A percentile compares a stretch with the other conserved stretches of the same genome.
These are phyloP conservation scores for Phenoliferia sp. DNA, from an alignment of 1,284 basidiomycete species.

Conservation along the genomic window DNA sequence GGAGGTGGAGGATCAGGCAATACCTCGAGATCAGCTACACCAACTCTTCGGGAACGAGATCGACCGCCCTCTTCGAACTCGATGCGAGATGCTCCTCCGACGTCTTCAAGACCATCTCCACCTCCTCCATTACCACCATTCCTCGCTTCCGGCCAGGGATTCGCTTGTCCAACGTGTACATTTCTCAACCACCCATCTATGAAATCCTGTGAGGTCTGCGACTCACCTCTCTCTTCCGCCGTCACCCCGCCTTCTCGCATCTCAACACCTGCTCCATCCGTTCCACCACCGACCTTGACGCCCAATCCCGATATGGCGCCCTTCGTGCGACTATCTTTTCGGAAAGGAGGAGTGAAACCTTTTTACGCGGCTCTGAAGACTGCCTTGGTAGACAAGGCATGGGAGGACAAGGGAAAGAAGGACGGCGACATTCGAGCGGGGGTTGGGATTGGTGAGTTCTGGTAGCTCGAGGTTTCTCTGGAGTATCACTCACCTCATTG, in stretches of 20 bases:
- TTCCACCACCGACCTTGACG: conserved; percentile 49
- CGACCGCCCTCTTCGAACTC: conserved; percentile 25
- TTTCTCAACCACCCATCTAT: conserved; percentile 83
- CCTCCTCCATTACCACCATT: not conserved
- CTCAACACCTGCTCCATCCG: conserved; percentile 49
- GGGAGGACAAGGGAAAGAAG: conserved; percentile 49
- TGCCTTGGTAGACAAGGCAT: conserved; percentile 69
- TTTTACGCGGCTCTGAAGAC: conserved; percentile 78
- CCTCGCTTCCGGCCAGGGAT: conserved; percentile 23
- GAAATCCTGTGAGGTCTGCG: conserved; percentile 79
- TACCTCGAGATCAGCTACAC: conserved; percentile 5
- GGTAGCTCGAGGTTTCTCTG: conserved; percentile 49
- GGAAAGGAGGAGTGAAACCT: conserved; percentile 79
- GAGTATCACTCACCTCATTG: conserved; percentile 65
- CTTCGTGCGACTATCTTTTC: conserved; percentile 64
- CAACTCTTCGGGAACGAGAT: conserved; percentile 36
- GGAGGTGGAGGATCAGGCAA: not conserved
- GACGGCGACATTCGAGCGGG: not conserved
- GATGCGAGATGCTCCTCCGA: not conserved
- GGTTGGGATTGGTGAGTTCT: conserved; percentile 47
- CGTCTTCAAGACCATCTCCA: not conserved
- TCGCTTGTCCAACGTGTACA: conserved; percentile 81
- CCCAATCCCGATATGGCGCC: not conserved
- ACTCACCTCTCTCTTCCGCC: conserved; percentile 54
- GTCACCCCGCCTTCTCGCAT: conserved; percentile 23